Percentiles rank a stretch among this genome's conserved stretches.
Evolutionary conservation across 176 grass and related monocot species (phyloP).

Genomic region (Triticum turgidum): DNA sequence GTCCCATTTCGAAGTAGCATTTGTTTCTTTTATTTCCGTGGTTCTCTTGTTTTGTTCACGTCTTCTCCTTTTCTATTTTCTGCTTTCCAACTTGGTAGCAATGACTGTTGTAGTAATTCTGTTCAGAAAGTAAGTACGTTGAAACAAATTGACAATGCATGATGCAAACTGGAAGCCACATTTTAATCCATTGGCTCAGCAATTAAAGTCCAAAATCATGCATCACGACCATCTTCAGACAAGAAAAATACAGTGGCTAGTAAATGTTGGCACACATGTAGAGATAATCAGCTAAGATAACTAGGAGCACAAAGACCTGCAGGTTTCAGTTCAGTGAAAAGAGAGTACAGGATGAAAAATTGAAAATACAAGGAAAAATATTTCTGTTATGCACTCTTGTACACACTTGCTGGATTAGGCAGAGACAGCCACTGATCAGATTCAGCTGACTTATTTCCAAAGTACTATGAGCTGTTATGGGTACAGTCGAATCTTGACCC

Average conservation of each 20-base stretch:
- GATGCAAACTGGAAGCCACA: background rate
- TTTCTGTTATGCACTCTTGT: background rate
- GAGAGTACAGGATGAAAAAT: background rate
- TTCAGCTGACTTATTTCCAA: background rate
- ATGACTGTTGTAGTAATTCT: no score
- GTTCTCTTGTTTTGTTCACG: background rate
- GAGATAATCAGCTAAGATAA: background rate
- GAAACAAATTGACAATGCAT: background rate
- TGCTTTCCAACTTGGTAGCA: no score
- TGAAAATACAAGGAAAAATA: background rate
- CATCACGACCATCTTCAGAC: background rate
- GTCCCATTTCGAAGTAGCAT: no score
- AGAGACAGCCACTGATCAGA: no score
- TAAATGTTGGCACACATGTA: background rate
- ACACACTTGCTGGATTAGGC: no score
- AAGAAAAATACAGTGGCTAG: background rate
- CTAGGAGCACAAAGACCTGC: background rate
- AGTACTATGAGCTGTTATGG: background rate
- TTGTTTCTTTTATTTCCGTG: background rate
- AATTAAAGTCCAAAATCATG: background rate
- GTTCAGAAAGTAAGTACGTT: background rate
- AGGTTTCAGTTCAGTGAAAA: background rate
- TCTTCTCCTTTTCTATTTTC: no score
- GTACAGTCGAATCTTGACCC: background rate
- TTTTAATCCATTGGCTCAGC: background rate